Base-by-base conservation (phyloP, 2,329 filamentous ascomycete genomes). In the Penicillium sp. region DNA sequence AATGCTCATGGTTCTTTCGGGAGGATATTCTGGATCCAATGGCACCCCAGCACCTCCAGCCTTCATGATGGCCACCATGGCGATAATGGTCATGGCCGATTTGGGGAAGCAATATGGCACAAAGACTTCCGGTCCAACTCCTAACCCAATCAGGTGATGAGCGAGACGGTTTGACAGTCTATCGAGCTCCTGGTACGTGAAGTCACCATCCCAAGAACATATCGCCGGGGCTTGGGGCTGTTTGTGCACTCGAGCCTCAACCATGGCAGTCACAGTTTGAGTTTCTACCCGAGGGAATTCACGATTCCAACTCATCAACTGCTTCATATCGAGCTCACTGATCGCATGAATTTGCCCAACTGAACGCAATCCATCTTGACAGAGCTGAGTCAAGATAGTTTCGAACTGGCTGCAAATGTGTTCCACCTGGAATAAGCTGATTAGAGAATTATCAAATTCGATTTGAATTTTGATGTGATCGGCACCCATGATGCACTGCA, bases 61-160 rank as follows among this genome's bases (percentile, higher is more conserved):
- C 47, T 63, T 63, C 13, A 71, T 18, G 16, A 71, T 64, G 7
- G 56, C 68, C 13, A 70, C 39, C 10, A 68, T 52, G 5, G 61
- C 63, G 14, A 71, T 57, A 16, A 62, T 58, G 9, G 63, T 60
- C 68, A 64, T 69, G 6, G 43, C 57, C 5, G 69, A 70, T 46
- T 71, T 71, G 24, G 68, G 63, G 39, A 70, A 70, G 40, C 62
- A 68, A 6, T 67, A 16, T 9, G 63, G 66, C 18, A 69, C 52
- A 16, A 61, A 50, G 18, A 55, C 54, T 13, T 60, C 56, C 22
- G 70, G 40, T 22, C 65, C 56, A 31, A 75, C 58, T 29, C 71
- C 69, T 36, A 68, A 62, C 4, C 60, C 65, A 7, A 59, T 57
- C 10, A 75, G 58, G 21, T 67, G 63, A 27, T 63, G 62, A 9